phyloP scores from a whole-genome alignment of 2,329 filamentous ascomycete species.

The Trichoderma gracile region DNA sequence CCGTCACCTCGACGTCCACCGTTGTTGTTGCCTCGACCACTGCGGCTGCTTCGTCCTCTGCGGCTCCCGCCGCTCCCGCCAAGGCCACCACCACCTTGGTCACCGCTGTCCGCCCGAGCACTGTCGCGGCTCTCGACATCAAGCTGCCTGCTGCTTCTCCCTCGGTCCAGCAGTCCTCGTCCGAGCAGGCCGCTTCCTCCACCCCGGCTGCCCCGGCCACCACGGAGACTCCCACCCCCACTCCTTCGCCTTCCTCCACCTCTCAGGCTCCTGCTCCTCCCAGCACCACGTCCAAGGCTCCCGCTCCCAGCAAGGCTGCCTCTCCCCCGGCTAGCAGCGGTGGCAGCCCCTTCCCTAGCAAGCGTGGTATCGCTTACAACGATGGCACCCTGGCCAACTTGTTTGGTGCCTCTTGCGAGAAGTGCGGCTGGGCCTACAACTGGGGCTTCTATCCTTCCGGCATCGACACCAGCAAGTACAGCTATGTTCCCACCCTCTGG shows the following conservation, averaged over 20 bases:
- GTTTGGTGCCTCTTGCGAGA: slow-evolving; percentile 50
- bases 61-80: slow-evolving; percentile 22
- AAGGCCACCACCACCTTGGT: slow-evolving; percentile 31
- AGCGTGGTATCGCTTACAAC: slow-evolving; percentile 72
- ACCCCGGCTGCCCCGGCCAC: slow-evolving; percentile 7
- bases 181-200: slow-evolving; percentile 25
- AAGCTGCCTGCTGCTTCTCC: background rate
- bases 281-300: slow-evolving; percentile 18
- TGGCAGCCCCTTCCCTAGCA: slow-evolving; percentile 37
- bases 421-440: slow-evolving; percentile 63
- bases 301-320: slow-evolving; percentile 14
- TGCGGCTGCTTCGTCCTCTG: background rate
- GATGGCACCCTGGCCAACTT: slow-evolving; percentile 51
- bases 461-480: slow-evolving; percentile 45
- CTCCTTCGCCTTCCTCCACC: slow-evolving; percentile 19
- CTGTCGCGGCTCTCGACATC: slow-evolving; percentile 12
- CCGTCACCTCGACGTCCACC: slow-evolving; percentile 7
- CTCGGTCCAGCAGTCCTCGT: background rate
- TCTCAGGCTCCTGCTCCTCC: slow-evolving; percentile 14
- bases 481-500: slow-evolving; percentile 71
- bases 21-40: slow-evolving; percentile 19
- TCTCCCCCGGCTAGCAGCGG: slow-evolving; percentile 19
- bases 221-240: slow-evolving; percentile 1
- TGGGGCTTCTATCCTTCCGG: slow-evolving; percentile 56
- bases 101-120: slow-evolving; percentile 32